Conservation (phyloP, 805 yeast species). For the Saccharomyces eubayanus region DNA sequence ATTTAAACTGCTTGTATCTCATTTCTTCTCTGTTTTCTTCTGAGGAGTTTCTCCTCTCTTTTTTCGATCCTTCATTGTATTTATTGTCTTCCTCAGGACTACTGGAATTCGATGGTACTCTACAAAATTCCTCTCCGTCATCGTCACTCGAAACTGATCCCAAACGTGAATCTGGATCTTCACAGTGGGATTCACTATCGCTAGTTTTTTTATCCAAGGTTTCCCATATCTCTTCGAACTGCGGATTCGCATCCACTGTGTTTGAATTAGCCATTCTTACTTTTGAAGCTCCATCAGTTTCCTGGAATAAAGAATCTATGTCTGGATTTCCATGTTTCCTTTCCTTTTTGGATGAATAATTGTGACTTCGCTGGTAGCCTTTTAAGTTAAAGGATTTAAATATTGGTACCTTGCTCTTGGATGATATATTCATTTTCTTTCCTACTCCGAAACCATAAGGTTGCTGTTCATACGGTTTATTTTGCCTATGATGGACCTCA, state of each 20-base stretch:
- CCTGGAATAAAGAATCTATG: neutral
- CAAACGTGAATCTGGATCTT: neutral
- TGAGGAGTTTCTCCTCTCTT: neutral
- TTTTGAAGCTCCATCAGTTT: neutral
- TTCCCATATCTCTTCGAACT: neutral
- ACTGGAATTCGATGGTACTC: neutral
- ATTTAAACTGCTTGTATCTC: slow-evolving; percentile 2
- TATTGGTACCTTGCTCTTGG: slow-evolving; percentile 12
- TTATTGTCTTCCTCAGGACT: neutral
- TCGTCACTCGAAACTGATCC: neutral
- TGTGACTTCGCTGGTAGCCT: slow-evolving; percentile 16
- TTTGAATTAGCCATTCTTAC: neutral
- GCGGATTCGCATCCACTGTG: neutral
- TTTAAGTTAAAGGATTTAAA: slow-evolving; percentile 25
- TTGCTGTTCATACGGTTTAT: slow-evolving; percentile 27
- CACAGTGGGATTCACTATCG: neutral
- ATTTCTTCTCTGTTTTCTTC: slow-evolving; percentile 2
- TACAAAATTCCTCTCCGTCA: neutral
- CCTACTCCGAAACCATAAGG: slow-evolving; percentile 30
- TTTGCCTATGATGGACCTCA: slow-evolving; percentile 7
- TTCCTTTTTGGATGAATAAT: slow-evolving; percentile 3
- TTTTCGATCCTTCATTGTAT: neutral
- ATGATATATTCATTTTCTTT: neutral
- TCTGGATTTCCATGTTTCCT: slow-evolving; percentile 1
- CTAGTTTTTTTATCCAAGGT: neutral